Base-by-base conservation (phyloP, 1,284 basidiomycete genomes). In the Cerrena zonata region DNA sequence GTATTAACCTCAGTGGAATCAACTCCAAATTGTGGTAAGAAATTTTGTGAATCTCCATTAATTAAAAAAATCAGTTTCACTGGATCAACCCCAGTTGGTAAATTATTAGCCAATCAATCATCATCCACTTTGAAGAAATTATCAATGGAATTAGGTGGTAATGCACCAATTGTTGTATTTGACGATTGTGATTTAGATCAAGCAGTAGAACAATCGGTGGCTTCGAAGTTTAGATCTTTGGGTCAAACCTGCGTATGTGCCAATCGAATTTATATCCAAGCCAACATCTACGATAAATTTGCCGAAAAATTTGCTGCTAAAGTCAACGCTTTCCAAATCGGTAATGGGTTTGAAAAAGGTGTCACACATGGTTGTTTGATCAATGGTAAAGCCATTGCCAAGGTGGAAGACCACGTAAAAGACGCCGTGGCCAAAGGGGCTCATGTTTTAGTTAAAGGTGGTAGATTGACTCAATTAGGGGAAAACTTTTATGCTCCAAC, bases 81-180 rank as follows among this genome's bases (percentile, higher is more conserved):
- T n/a, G n/a, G n/a, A n/a, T n/a, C n/a, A n/a, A n/a, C n/a, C n/a
- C n/a, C n/a, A n/a, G n/a, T n/a, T n/a, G n/a, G n/a, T n/a, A n/a
- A n/a, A n/a, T n/a, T n/a, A n/a, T n/a, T n/a, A n/a, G n/a, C n/a
- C n/a, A n/a, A n/a, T n/a, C n/a, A n/a, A n/a, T n/a, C n/a, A n/a
- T n/a, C n/a, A n/a, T n/a, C 77, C 46, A 94, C 95, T 66, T 67
- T 96, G 60, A 95, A 94, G 75, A 80, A 79, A 47, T 86, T 95
- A 47, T 91, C 91, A 2, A 82, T 95, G 60, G 93, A 96, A 71
- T 79, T 97, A 41, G 93, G 93, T 34, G 93, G 93, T 27, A 96
- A 95, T 77, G 86, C 84, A 51, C 89, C 91, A 18, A 89, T 84
- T 63, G 78, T 87, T 62, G 72, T 87, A 52, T 87, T 82, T 53